Base-by-base conservation (phyloP, 768 basidiomycete genomes). In the Agaricus blazei region DNA sequence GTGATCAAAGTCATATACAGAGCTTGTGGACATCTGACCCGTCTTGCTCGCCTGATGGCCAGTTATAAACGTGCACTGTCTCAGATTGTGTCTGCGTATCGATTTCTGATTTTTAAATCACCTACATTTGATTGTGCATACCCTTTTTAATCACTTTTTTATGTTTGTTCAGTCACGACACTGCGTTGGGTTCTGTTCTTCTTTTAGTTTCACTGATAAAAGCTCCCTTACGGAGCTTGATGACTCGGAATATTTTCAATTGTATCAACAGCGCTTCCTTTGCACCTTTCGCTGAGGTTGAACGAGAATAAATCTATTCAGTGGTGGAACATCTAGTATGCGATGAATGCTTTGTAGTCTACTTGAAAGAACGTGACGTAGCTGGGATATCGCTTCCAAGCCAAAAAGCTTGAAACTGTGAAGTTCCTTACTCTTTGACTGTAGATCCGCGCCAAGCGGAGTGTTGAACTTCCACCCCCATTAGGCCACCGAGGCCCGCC, bases 401-500 rank as follows among this genome's bases (percentile, higher is more conserved):
- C 26, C 11, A 24, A 45, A 24, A 45, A 45, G 23, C 2, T 45
- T 27, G 44, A 24, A 45, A 9, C 44, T 45, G 19, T 27, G 24
- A 45, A 24, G 26, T 2, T 50, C 23, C 6, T 27, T 26, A 40
- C 38, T 26, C 15, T 41, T 29, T 36, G 14, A 28, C 31, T 29
- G 8, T 40, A 8, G 36, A 11, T 26, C 52, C 52, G 52, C 12
- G 26, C 23, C 34, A 3, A 19, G 27, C 52, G 52, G 52, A 52
- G 52, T 1, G 44, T 52, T 52, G 52, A 52, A 45, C 36, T 44
- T 23, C 11, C 44, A 52, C 52, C 40, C 52, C 42, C n/a, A 34
- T 52, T 46, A 28, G 34, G 52, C 28, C 44, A n/a, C 23, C n/a
- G 34, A 31, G 15, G 8, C 34, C 34, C 7, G 11, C 34, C 34